Percentiles rank a stretch among this genome's conserved stretches.
Conservation (phyloP, 345 rosid species). For the Euphorbia pulcherrima region DNA sequence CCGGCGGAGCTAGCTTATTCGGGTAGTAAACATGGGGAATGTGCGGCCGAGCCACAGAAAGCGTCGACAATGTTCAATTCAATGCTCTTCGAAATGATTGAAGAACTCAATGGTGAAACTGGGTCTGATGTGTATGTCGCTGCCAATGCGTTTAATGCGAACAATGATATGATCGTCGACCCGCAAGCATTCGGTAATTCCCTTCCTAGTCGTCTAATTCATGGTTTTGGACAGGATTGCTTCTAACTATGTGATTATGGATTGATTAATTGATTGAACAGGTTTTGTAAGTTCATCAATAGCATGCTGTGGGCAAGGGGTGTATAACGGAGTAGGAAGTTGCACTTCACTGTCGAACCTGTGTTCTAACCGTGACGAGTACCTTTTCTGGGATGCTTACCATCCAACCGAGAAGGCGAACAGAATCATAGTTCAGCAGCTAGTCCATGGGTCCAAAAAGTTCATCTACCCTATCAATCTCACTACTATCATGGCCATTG, state of each 20-base stretch:
- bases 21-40: slow-evolving; percentile 3
- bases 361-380: slow-evolving; percentile 3
- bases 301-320: slow-evolving; percentile 2
- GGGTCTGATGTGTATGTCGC: slow-evolving; percentile 6
- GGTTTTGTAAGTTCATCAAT: neutral
- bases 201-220: neutral
- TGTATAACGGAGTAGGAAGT: neutral
- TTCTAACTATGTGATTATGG: neutral
- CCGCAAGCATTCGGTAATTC: slow-evolving; percentile 5
- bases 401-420: slow-evolving; percentile 9
- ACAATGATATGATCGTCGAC: neutral
- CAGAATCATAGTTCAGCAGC: slow-evolving; percentile 4
- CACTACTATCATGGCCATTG: neutral
- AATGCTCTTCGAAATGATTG: slow-evolving; percentile 6
- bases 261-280: neutral
- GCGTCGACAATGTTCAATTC: slow-evolving; percentile 10
- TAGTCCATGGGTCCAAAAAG: neutral
- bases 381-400: slow-evolving; percentile 4
- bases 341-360: slow-evolving; percentile 1
- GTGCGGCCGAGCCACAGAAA: slow-evolving; percentile 4
- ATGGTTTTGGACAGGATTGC: neutral
- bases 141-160: slow-evolving; percentile 9
- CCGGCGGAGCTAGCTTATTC: slow-evolving; percentile 8
- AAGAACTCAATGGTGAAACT: neutral
- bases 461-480: slow-evolving; percentile 3